Conservation (phyloP, 371 early-diverging fungal genomes). For the Mortierella sp. region DNA sequence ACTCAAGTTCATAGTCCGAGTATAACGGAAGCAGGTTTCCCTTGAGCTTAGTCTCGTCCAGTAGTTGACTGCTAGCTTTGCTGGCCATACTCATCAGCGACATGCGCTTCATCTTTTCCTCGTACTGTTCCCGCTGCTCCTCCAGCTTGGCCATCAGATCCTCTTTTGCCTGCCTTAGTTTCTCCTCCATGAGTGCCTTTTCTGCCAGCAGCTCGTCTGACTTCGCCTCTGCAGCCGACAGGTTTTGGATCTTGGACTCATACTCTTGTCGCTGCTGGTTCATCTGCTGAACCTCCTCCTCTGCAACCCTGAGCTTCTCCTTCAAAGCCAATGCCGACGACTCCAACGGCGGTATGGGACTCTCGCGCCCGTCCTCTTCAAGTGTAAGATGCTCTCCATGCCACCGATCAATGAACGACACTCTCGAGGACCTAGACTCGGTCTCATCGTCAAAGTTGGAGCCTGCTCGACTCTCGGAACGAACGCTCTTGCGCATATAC, state of each 20-base stretch:
- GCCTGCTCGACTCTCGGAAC: conserved; percentile 65
- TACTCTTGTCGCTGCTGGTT: conserved; percentile 67
- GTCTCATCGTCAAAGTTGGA: conserved; percentile 65
- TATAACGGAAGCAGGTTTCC: conserved; percentile 48
- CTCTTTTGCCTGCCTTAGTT: conserved; percentile 59
- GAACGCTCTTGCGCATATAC: conserved; percentile 57
- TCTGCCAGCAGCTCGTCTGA: conserved; percentile 56
- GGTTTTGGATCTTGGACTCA: conserved; percentile 65
- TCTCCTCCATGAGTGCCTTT: conserved; percentile 55
- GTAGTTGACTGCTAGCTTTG: conserved; percentile 14
- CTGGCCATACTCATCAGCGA: conserved; percentile 34
- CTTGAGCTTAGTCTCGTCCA: conserved; percentile 33
- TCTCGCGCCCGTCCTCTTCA: conserved; percentile 36
- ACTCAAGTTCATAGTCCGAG: conserved; percentile 59
- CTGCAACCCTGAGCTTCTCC: conserved; percentile 64
- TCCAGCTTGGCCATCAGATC: conserved; percentile 63
- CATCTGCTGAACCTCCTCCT: conserved; percentile 67
- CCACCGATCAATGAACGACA: conserved; percentile 38
- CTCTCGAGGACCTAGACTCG: conserved; percentile 57
- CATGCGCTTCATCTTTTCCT: conserved; percentile 62
- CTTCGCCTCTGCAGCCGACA: conserved; percentile 59
- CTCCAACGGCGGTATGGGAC: conserved; percentile 32
- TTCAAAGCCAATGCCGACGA: conserved; percentile 54
- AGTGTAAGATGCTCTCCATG: conserved; percentile 23
- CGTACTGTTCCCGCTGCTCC: conserved; percentile 60